Percentiles rank a stretch among this genome's conserved stretches.
Evolutionary conservation across 441 rosid species (phyloP).

Genomic region (Erysimum pusillum): DNA sequence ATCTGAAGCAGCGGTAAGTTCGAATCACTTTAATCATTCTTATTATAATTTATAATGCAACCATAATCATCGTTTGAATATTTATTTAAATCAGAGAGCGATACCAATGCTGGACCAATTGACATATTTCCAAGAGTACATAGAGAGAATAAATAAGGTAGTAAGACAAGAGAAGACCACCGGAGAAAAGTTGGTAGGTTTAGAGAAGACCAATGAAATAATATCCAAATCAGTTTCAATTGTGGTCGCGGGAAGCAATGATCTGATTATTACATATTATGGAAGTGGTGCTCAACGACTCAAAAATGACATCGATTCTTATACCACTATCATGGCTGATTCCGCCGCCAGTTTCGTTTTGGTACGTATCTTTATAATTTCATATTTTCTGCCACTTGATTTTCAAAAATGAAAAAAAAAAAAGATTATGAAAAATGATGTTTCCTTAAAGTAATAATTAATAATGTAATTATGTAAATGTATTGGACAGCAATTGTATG

Average conservation of each 20-base stretch:
- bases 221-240: constrained; percentile 50
- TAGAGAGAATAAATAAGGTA: constrained; percentile 48
- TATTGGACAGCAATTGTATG: constrained; percentile 59
- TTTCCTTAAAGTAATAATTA: background rate
- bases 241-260: constrained; percentile 71
- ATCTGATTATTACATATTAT: constrained; percentile 65
- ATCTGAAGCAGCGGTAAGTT: constrained; percentile 44
- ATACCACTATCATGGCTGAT: constrained; percentile 54
- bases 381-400: background rate
- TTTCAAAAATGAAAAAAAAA: background rate
- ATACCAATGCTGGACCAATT: constrained; percentile 62
- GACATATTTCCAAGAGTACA: constrained; percentile 62
- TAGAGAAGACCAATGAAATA: constrained; percentile 37
- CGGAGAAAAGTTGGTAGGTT: background rate
- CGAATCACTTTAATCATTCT: background rate
- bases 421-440: background rate
- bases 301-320: constrained; percentile 58
- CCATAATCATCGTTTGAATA: background rate
- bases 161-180: constrained; percentile 53
- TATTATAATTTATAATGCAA: background rate
- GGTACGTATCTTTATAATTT: constrained; percentile 48
- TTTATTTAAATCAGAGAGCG: constrained; percentile 43
- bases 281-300: constrained; percentile 45
- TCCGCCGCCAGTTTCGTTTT: constrained; percentile 62
- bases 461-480: constrained; percentile 23